Evolutionary conservation across 179 eudicot species (phyloP).

Genomic region (Camellia oleifera): DNA sequence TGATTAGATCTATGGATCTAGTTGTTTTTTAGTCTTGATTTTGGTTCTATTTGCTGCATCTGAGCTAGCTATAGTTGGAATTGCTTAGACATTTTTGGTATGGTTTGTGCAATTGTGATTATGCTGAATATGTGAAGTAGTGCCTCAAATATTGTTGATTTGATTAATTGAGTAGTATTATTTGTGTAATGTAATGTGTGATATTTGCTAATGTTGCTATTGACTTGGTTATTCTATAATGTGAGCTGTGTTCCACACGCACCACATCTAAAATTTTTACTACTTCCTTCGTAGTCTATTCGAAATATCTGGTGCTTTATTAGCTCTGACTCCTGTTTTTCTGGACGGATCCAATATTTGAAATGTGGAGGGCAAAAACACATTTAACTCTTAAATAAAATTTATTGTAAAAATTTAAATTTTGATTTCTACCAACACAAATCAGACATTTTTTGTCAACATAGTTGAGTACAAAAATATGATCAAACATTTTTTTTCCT

Average conservation of each 20-base stretch:
- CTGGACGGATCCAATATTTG: neutral
- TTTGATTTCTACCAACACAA: too few relatives aligned
- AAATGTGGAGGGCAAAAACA: too few relatives aligned
- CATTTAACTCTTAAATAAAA: too few relatives aligned
- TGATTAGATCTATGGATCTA: conserved; percentile 25
- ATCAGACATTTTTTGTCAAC: too few relatives aligned
- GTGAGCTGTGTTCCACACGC: neutral
- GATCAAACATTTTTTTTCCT: too few relatives aligned
- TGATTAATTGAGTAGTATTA: neutral
- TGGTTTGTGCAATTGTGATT: neutral
- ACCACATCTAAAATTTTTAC: too few relatives aligned
- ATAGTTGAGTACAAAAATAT: too few relatives aligned
- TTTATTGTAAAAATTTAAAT: too few relatives aligned
- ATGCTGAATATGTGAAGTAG: neutral
- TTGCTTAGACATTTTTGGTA: neutral
- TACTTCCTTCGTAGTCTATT: too few relatives aligned
- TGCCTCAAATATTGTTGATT: neutral
- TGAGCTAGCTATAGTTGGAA: neutral
- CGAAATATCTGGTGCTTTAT: neutral
- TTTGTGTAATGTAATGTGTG: neutral
- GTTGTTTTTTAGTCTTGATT: conserved; percentile 37
- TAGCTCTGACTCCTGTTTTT: neutral
- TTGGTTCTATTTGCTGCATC: neutral
- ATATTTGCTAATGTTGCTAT: neutral
- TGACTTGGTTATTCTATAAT: neutral